Conservation (phyloP, 2,329 filamentous ascomycete species). For the Cylindrodendrum hubeiense region DNA sequence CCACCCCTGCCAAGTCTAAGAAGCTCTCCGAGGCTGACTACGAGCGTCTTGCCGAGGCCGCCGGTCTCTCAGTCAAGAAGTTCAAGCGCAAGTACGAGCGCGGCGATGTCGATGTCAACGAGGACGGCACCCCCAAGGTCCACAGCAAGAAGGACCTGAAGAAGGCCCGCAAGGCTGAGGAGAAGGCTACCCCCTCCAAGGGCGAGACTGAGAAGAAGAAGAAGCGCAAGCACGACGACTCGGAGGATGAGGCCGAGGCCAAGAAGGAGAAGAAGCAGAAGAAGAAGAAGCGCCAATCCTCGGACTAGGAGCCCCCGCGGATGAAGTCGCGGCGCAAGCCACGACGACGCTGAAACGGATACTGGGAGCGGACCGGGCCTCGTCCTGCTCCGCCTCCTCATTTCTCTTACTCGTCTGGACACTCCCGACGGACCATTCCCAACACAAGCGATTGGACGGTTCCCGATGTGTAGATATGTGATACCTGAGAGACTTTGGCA, state of each 20-base stretch:
- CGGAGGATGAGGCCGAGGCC: constrained; percentile 71
- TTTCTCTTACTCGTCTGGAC: constrained; percentile 46
- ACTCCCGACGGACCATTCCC: constrained; percentile 40
- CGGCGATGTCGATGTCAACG: constrained; percentile 77
- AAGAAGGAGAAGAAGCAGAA: constrained; percentile 72
- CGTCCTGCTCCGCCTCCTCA: constrained; percentile 32
- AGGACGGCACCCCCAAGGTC: constrained; percentile 74
- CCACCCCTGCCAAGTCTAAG: constrained; percentile 51
- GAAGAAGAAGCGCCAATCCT: constrained; percentile 60
- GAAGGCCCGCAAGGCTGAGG: constrained; percentile 75
- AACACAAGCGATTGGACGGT: constrained; percentile 41
- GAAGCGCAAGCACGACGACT: constrained; percentile 80
- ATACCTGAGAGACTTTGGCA: constrained; percentile 51
- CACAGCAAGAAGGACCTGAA: constrained; percentile 83
- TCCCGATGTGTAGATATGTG: constrained; percentile 48
- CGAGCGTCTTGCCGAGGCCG: constrained; percentile 71
- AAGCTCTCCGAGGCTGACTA: constrained; percentile 69
- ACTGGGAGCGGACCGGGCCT: constrained; percentile 22
- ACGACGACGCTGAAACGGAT: constrained; percentile 38
- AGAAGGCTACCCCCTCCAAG: constrained; percentile 58
- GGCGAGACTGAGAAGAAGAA: constrained; percentile 65
- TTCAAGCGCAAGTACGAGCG: constrained; percentile 84
- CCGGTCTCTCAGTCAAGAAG: constrained; percentile 79
- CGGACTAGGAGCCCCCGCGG: constrained; percentile 42
- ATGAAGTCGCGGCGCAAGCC: constrained; percentile 30